These are phyloP conservation scores for Crithidia fasciculata DNA, from an alignment of 208 protist genomes.

Conservation along the genomic window DNA sequence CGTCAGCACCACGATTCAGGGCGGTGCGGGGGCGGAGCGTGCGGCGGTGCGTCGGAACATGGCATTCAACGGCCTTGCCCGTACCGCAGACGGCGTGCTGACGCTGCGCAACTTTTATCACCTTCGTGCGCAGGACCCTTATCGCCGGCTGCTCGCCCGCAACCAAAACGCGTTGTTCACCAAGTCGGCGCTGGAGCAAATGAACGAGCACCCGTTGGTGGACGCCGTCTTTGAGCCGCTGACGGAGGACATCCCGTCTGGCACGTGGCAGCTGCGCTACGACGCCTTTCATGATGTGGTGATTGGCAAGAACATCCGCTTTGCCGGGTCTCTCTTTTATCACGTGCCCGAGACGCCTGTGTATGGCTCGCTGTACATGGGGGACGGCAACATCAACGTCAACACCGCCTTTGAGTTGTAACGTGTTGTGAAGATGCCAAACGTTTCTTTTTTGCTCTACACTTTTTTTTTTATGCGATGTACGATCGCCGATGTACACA, in stretches of 20 bases:
- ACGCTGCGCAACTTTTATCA: conserved; percentile 86
- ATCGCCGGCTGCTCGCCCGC: conserved; percentile 60
- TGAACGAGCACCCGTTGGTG: conserved; percentile 59
- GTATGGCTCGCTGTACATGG: conserved; percentile 88
- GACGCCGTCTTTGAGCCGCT: conserved; percentile 80
- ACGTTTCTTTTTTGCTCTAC: neutral
- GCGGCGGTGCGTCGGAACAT: conserved; percentile 45
- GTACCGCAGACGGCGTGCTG: conserved; percentile 52
- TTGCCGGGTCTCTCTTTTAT: conserved; percentile 80
- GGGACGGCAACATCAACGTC: conserved; percentile 83
- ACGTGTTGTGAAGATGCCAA: neutral
- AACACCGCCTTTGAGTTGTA: conserved; percentile 83
- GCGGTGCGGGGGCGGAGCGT: neutral
- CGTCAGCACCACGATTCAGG: neutral
- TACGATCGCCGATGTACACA: conserved; percentile 6
- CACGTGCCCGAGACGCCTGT: conserved; percentile 80
- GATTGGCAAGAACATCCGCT: conserved; percentile 64
- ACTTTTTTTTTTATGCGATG: neutral
- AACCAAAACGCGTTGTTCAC: conserved; percentile 42
- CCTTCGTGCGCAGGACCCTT: conserved; percentile 73
- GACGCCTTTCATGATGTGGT: conserved; percentile 73
- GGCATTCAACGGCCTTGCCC: conserved; percentile 62
- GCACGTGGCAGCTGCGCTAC: conserved; percentile 78
- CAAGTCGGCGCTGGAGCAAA: conserved; percentile 65
- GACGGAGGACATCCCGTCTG: conserved; percentile 74